These are phyloP conservation scores for Chernovozyma sophiae-reginae DNA, from an alignment of 1,139 yeast genomes.

Conservation along the genomic window DNA sequence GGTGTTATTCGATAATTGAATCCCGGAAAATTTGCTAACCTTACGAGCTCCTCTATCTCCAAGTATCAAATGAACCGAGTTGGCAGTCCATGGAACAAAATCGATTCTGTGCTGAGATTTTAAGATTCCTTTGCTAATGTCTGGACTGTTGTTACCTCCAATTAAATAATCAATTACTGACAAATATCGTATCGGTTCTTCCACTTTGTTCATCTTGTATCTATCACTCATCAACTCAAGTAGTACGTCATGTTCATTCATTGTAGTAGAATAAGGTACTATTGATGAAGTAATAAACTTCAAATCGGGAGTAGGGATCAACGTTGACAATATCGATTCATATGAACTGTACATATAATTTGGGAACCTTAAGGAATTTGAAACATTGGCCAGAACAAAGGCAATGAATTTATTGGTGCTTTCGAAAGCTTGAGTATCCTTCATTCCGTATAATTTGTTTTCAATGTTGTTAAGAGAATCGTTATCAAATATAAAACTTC, in stretches of 20 bases:
- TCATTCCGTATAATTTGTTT: slow-evolving; percentile 40
- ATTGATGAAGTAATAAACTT: slow-evolving; percentile 85
- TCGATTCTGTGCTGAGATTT: slow-evolving; percentile 75
- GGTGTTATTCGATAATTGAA: slow-evolving; percentile 77
- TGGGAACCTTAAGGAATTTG: slow-evolving; percentile 88
- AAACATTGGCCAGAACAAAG: slow-evolving; percentile 76
- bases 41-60: slow-evolving; percentile 13
- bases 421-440: slow-evolving; percentile 49
- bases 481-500: slow-evolving; percentile 84
- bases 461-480: slow-evolving; percentile 75
- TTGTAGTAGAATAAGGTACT: slow-evolving; percentile 69
- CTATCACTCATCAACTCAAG: slow-evolving; percentile 78
- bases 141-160: slow-evolving; percentile 47
- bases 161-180: slow-evolving; percentile 74
- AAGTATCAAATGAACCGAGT: slow-evolving; percentile 68
- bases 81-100: slow-evolving; percentile 86
- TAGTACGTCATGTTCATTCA: slow-evolving; percentile 82
- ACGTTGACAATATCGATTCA: slow-evolving; percentile 75
- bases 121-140: slow-evolving; percentile 73
- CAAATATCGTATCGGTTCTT: slow-evolving; percentile 44
- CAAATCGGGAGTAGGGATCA: slow-evolving; percentile 85
- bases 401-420: slow-evolving; percentile 86
- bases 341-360: slow-evolving; percentile 86
- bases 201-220: slow-evolving; percentile 66
- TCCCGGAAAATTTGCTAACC: slow-evolving; percentile 53